Conservation (phyloP, 257 asterid species). For the Salvia rosmarinus region DNA sequence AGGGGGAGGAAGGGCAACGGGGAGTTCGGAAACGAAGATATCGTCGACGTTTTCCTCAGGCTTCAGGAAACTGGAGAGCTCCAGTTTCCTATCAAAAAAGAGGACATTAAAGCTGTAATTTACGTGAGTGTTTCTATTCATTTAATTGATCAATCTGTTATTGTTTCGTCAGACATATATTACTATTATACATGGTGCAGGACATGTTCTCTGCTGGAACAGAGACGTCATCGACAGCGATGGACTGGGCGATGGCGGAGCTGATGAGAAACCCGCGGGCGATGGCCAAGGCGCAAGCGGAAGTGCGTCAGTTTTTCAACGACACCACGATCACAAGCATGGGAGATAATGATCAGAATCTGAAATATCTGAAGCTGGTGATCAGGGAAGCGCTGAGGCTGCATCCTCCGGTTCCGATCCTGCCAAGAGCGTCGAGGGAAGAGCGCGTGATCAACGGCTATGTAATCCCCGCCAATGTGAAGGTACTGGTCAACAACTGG, state of each 20-base stretch:
- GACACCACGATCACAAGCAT: background rate
- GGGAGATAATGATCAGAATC: slow-evolving; percentile 12
- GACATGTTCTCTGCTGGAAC: slow-evolving; percentile 33
- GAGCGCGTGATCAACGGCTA: slow-evolving; percentile 37
- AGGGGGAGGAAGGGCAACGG: slow-evolving; percentile 14
- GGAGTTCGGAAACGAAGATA: slow-evolving; percentile 36
- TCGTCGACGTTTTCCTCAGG: slow-evolving; percentile 36
- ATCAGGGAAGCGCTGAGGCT: slow-evolving; percentile 43
- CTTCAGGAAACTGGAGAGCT: slow-evolving; percentile 33
- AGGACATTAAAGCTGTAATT: slow-evolving; percentile 38
- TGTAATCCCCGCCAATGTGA: slow-evolving; percentile 34
- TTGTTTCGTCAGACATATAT: background rate
- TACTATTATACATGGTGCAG: background rate
- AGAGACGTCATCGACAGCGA: slow-evolving; percentile 31
- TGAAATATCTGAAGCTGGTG: slow-evolving; percentile 32
- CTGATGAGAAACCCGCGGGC: slow-evolving; percentile 15
- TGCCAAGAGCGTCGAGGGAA: slow-evolving; percentile 42
- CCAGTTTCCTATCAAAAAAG: slow-evolving; percentile 29
- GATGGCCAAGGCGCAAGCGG: slow-evolving; percentile 25
- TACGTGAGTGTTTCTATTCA: slow-evolving; percentile 12
- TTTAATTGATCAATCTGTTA: no score
- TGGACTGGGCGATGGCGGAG: slow-evolving; percentile 28
- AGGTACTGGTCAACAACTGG: slow-evolving; percentile 38
- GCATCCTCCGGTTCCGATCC: slow-evolving; percentile 41
- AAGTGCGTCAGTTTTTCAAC: slow-evolving; percentile 12